Conservation (phyloP, 2,329 filamentous ascomycete genomes). For the Fusarium bactridioides region DNA sequence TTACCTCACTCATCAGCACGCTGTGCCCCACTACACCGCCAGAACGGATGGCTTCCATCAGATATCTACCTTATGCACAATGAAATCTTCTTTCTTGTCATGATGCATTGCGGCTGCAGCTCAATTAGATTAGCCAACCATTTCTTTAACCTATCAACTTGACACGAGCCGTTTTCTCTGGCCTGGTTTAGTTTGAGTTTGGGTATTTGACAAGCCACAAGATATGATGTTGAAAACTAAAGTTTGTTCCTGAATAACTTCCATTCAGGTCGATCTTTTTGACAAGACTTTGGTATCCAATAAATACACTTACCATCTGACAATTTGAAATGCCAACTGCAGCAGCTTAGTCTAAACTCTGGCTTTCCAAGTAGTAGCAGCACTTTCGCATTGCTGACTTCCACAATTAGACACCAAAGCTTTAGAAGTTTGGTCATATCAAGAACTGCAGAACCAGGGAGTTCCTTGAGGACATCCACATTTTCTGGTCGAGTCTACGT, state of each 20-base stretch:
- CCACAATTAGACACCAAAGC: background rate
- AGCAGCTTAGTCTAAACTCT: background rate
- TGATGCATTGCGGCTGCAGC: background rate
- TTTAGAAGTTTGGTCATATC: background rate
- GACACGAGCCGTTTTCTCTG: background rate
- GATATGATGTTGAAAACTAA: background rate
- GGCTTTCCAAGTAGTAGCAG: background rate
- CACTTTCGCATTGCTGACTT: background rate
- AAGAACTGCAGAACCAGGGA: background rate
- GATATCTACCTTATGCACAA: background rate
- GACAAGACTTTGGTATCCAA: background rate
- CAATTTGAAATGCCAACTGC: background rate
- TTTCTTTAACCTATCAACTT: background rate
- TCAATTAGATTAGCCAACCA: background rate
- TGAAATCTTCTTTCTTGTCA: background rate
- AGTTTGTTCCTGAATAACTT: background rate
- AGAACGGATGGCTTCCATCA: slow-evolving; percentile 5
- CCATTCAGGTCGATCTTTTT: background rate
- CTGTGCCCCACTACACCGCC: slow-evolving; percentile 20
- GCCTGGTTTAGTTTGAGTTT: background rate
- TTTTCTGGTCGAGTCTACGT: background rate
- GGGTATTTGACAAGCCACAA: background rate
- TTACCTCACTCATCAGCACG: background rate
- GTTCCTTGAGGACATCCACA: slow-evolving; percentile 8
- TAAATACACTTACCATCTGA: background rate